Evolutionary conservation across 257 asterid genomes (phyloP).

Genomic region (Cordia subcordata): DNA sequence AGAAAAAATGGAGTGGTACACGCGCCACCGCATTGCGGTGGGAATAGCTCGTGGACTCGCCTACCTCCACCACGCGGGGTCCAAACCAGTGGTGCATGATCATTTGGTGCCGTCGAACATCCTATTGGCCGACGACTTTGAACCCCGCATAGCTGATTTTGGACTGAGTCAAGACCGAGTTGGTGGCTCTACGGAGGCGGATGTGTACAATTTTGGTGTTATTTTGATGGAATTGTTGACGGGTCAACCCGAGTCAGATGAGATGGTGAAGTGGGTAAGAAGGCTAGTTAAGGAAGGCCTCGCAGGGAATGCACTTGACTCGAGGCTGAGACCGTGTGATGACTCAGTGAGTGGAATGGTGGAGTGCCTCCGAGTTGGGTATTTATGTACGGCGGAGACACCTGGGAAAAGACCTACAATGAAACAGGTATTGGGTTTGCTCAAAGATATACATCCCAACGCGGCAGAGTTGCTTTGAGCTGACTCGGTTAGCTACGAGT

Average conservation of each 20-base stretch:
- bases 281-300: constrained; percentile 51
- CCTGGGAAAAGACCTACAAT: constrained; percentile 74
- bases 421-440: constrained; percentile 85
- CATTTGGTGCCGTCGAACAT: constrained; percentile 59
- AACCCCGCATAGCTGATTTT: constrained; percentile 75
- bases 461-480: constrained; percentile 10
- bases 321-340: constrained; percentile 41
- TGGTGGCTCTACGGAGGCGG: constrained; percentile 46
- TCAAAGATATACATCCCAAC: constrained; percentile 61
- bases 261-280: constrained; percentile 49
- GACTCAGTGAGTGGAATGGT: constrained; percentile 72
- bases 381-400: constrained; percentile 78
- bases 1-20: constrained; percentile 74
- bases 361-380: constrained; percentile 84
- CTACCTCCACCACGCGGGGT: constrained; percentile 82
- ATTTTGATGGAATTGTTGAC: constrained; percentile 69
- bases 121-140: constrained; percentile 66
- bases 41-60: constrained; percentile 98
- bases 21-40: constrained; percentile 94
- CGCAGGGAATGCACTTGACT: constrained; percentile 56
- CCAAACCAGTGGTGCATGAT: constrained; percentile 83
- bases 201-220: constrained; percentile 73
- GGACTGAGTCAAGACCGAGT: constrained; percentile 35
- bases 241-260: constrained; percentile 37
- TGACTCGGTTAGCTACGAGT: not conserved